Evolutionary conservation across 805 yeast species (phyloP).

Genomic region (Saturnispora serradocipensis): DNA sequence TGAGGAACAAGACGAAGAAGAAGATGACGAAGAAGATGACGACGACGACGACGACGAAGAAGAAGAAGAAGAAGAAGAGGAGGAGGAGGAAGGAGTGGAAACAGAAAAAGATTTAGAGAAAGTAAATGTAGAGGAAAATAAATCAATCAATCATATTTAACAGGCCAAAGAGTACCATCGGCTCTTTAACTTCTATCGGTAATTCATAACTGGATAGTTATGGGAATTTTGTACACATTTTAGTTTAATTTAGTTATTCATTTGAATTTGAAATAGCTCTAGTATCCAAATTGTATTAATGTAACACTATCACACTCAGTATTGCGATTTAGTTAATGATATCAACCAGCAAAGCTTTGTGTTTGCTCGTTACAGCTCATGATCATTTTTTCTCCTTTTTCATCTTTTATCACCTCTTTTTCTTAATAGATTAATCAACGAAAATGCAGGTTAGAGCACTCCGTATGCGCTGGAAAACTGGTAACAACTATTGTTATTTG

Average conservation of each 20-base stretch:
- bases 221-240: not conserved
- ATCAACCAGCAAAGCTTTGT: not conserved
- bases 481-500: conserved; percentile 77
- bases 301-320: too few species aligned
- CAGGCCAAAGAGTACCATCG: not conserved
- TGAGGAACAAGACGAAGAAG: conserved; percentile 24
- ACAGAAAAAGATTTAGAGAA: not conserved
- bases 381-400: not conserved
- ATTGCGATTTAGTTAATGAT: too few species aligned
- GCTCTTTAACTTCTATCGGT: not conserved
- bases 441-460: conserved; percentile 75
- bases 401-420: not conserved
- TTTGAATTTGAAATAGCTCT: not conserved
- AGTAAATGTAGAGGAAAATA: not conserved
- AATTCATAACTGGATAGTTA: not conserved
- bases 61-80: conserved; percentile 9
- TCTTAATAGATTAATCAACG: not conserved
- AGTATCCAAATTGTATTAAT: too few species aligned
- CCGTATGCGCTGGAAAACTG: conserved; percentile 92
- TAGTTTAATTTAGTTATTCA: not conserved
- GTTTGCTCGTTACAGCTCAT: not conserved
- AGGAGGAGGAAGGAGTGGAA: not conserved
- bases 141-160: not conserved
- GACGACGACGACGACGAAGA: conserved; percentile 20
- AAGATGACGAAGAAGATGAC: conserved; percentile 21